Evolutionary conservation across 2,329 filamentous ascomycete species (phyloP).

Genomic region (Neodidymelliopsis sp.): DNA sequence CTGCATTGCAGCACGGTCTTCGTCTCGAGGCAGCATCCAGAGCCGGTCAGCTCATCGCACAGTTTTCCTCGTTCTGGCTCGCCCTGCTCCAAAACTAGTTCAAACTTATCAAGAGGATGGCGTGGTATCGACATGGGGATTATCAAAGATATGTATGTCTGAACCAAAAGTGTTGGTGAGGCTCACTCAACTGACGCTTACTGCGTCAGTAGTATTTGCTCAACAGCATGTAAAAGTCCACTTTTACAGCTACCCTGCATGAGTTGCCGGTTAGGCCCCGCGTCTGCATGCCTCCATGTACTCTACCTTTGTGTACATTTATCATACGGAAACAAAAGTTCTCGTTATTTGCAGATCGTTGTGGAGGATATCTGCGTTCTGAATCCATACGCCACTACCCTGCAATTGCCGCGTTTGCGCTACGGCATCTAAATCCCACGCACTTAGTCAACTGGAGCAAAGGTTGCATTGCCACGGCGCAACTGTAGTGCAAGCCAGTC

Average conservation of each 20-base stretch:
- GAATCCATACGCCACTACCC: too few species aligned
- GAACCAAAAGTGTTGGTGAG: conserved; percentile 10
- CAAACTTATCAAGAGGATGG: neutral
- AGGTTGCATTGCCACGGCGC: conserved; percentile 3
- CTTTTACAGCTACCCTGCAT: conserved; percentile 13
- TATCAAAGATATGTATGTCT: conserved; percentile 1
- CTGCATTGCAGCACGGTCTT: conserved; percentile 6
- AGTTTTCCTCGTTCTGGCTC: neutral
- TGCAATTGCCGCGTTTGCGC: conserved; percentile 8
- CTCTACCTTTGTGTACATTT: conserved; percentile 8
- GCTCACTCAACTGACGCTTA: conserved; percentile 12
- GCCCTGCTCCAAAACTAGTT: neutral
- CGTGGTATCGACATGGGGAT: conserved; percentile 10
- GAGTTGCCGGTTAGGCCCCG: conserved; percentile 1
- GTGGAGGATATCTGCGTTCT: too few species aligned
- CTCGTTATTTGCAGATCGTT: too few species aligned
- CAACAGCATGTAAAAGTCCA: conserved; percentile 11
- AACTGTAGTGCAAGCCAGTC: neutral
- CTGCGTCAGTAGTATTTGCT: conserved; percentile 10
- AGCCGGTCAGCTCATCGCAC: conserved; percentile 8
- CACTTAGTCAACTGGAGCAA: neutral
- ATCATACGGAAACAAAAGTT: too few species aligned
- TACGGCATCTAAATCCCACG: conserved; percentile 15
- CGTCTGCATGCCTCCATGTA: conserved; percentile 2
- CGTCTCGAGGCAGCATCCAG: conserved; percentile 6